These are phyloP conservation scores for Dryas integrifolia DNA, from an alignment of 331 rosid species.

Conservation along the genomic window DNA sequence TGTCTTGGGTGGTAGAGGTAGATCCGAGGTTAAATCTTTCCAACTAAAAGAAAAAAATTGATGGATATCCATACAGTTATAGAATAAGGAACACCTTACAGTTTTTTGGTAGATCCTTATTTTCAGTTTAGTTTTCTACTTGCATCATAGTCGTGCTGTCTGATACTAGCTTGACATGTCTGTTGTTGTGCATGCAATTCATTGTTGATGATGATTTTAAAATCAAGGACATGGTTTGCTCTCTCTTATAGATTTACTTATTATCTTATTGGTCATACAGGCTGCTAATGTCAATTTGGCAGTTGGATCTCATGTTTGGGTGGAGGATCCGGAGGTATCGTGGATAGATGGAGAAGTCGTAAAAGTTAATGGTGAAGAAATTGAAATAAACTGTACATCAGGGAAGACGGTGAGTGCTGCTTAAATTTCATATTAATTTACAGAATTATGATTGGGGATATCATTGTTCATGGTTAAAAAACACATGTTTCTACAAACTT, in stretches of 20 bases:
- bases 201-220: neutral
- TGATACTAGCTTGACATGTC: neutral
- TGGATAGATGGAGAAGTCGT: constrained; percentile 78
- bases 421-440: neutral
- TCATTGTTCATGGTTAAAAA: neutral
- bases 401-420: constrained; percentile 56
- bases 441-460: neutral
- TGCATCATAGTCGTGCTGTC: neutral
- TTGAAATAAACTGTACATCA: constrained; percentile 41
- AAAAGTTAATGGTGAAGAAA: constrained; percentile 39
- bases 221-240: neutral
- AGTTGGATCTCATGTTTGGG: constrained; percentile 69
- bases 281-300: constrained; percentile 44
- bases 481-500: neutral
- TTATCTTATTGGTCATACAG: constrained; percentile 45
- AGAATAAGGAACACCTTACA: neutral
- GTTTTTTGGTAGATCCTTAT: neutral
- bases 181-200: neutral
- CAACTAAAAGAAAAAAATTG: neutral
- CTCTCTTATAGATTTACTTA: constrained; percentile 19
- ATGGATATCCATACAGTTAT: neutral
- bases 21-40: neutral
- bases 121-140: neutral
- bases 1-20: neutral
- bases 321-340: constrained; percentile 65